Conservation (phyloP, 192 early-diverging fungal species). For the Coemansia sp. region DNA sequence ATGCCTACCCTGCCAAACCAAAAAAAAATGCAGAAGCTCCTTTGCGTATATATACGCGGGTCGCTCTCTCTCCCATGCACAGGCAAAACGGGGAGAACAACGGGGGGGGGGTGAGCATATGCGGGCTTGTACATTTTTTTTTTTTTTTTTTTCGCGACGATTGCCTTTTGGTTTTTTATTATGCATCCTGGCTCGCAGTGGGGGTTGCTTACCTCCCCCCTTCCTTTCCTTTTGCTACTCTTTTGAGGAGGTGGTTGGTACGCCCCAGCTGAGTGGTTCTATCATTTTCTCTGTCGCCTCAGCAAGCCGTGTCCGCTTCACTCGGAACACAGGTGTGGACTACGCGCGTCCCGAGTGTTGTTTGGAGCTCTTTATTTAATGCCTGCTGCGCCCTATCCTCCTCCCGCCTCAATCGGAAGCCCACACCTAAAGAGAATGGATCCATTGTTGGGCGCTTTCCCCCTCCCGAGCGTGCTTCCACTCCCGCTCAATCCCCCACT, state of each 20-base stretch:
- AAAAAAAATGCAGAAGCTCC: not conserved
- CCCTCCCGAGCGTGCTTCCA: constrained; percentile 4
- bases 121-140: constrained; percentile 44
- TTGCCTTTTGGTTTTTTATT: constrained; percentile 21
- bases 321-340: no score
- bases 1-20: not conserved
- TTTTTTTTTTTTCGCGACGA: constrained; percentile 28
- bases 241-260: no score
- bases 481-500: not conserved
- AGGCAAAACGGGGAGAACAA: constrained; percentile 20
- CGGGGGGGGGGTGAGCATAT: constrained; percentile 30
- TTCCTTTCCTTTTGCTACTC: not conserved
- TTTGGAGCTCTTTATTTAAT: not conserved
- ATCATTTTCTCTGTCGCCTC: not conserved
- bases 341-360: no score
- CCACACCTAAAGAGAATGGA: not conserved
- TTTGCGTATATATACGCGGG: constrained; percentile 15
- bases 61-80: constrained; percentile 16
- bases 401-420: constrained; percentile 11
- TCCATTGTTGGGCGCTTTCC: not conserved
- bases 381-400: not conserved
- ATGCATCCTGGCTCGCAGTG: not conserved
- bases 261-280: no score
- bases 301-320: not conserved
- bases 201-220: not conserved